These are phyloP conservation scores for Baorangia bicolor DNA, from an alignment of 768 basidiomycete species.

Conservation along the genomic window DNA sequence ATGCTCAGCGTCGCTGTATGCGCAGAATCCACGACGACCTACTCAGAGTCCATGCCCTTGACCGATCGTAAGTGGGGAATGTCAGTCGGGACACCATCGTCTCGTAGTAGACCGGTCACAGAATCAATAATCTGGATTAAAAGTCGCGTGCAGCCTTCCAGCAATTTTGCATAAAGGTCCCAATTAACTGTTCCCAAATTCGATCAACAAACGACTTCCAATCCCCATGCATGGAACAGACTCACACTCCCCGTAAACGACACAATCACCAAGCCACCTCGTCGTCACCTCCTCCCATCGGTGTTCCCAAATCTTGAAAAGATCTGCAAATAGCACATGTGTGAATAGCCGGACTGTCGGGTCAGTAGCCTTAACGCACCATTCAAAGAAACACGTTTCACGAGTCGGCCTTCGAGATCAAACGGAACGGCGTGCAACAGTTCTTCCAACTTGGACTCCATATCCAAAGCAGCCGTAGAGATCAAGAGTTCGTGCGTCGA, in stretches of 20 bases:
- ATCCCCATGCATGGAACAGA: neutral
- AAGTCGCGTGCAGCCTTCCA: slow-evolving; percentile 41
- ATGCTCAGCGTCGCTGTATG: neutral
- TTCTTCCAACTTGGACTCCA: slow-evolving; percentile 54
- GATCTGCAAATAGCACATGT: slow-evolving; percentile 11
- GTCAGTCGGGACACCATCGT: slow-evolving; percentile 20
- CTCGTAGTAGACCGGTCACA: slow-evolving; percentile 31
- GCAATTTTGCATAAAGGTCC: slow-evolving; percentile 47
- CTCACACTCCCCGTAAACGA: slow-evolving; percentile 48
- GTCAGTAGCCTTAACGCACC: slow-evolving; percentile 39
- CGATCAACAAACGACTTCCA: neutral
- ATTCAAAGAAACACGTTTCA: slow-evolving; percentile 44
- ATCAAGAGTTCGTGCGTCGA: slow-evolving; percentile 48
- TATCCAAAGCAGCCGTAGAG: slow-evolving; percentile 50
- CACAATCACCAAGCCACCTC: slow-evolving; percentile 24
- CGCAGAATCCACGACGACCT: slow-evolving; percentile 14
- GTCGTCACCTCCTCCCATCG: slow-evolving; percentile 23
- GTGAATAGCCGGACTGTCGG: neutral
- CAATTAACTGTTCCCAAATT: slow-evolving; percentile 49
- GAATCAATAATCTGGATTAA: slow-evolving; percentile 39
- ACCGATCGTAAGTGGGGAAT: slow-evolving; percentile 38
- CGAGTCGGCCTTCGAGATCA: slow-evolving; percentile 59
- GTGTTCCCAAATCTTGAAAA: slow-evolving; percentile 26
- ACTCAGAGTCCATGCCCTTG: slow-evolving; percentile 42
- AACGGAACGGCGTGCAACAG: slow-evolving; percentile 43